Evolutionary conservation across 768 basidiomycete species (phyloP).

Genomic region (Lanmaoa rubissima): DNA sequence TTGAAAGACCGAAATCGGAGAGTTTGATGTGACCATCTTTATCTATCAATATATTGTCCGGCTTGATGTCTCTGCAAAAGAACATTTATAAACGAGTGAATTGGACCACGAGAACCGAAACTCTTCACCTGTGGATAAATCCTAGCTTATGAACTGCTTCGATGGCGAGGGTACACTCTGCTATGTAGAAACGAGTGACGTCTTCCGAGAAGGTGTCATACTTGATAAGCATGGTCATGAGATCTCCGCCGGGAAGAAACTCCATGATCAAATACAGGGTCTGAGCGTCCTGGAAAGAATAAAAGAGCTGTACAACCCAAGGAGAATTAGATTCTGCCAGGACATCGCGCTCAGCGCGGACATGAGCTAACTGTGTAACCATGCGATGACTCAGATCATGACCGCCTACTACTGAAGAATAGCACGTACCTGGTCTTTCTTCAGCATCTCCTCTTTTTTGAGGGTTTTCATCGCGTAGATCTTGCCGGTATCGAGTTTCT

Average conservation of each 20-base stretch:
- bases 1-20: slow-evolving; percentile 97
- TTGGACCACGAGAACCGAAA: not conserved
- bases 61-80: slow-evolving; percentile 86
- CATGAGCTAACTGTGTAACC: slow-evolving; percentile 79
- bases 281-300: slow-evolving; percentile 95
- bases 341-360: slow-evolving; percentile 95
- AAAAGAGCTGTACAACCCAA: slow-evolving; percentile 97
- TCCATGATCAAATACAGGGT: slow-evolving; percentile 99
- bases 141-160: slow-evolving; percentile 97
- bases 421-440: slow-evolving; percentile 86
- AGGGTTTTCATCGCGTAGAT: slow-evolving; percentile 99
- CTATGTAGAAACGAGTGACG: slow-evolving; percentile 97
- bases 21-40: slow-evolving; percentile 96
- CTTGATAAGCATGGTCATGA: slow-evolving; percentile 99
- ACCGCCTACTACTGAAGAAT: not conserved
- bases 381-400: slow-evolving; percentile 4
- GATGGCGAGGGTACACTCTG: slow-evolving; percentile 97
- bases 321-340: slow-evolving; percentile 92
- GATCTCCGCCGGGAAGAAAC: slow-evolving; percentile 95
- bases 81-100: not conserved
- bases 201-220: slow-evolving; percentile 99
- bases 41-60: slow-evolving; percentile 91
- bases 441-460: slow-evolving; percentile 98
- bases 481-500: slow-evolving; percentile 95
- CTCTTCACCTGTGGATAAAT: slow-evolving; percentile 90